phyloP scores from a whole-genome alignment of 345 rosid species.

The Ceriops zippeliana region DNA sequence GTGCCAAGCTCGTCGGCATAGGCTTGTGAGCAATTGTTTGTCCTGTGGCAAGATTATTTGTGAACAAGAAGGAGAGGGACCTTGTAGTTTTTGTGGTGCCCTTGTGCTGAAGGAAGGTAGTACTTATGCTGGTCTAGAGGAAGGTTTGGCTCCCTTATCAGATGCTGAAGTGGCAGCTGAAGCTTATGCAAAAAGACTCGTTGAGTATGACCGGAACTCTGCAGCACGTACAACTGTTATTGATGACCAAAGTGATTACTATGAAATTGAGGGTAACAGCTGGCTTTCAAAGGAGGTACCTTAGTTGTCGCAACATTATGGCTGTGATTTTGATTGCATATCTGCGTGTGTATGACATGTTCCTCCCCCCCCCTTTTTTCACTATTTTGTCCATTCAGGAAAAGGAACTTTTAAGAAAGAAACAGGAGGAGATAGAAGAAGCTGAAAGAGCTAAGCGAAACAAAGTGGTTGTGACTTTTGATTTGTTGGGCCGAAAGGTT shows the following conservation, averaged over 20 bases:
- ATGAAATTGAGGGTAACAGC: conserved; percentile 82
- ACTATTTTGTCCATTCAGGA: conserved; percentile 41
- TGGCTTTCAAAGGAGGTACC: conserved; percentile 90
- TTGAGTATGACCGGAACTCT: conserved; percentile 83
- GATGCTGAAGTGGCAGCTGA: conserved; percentile 84
- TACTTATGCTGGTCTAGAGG: conserved; percentile 78
- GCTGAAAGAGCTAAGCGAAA: conserved; percentile 64
- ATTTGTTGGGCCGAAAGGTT: conserved; percentile 95
- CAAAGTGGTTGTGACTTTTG: conserved; percentile 86
- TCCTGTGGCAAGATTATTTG: conserved; percentile 97
- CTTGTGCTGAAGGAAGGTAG: conserved; percentile 87
- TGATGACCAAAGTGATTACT: conserved; percentile 97
- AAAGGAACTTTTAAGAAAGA: conserved; percentile 79
- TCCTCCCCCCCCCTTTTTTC: neutral
- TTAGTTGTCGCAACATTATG: conserved; percentile 11
- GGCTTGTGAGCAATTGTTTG: conserved; percentile 82
- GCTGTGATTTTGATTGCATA: neutral
- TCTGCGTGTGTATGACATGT: neutral
- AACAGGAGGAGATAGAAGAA: conserved; percentile 71
- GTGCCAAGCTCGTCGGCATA: conserved; percentile 87
- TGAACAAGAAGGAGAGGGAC: conserved; percentile 98
- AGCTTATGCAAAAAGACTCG: conserved; percentile 87
- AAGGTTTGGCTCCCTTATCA: conserved; percentile 52
- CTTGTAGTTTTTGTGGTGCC: conserved; percentile 80
- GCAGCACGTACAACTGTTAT: conserved; percentile 93